Percentiles rank a stretch among this genome's conserved stretches.
These are phyloP conservation scores for Auricularia cornea DNA, from an alignment of 768 basidiomycete species.

Conservation along the genomic window DNA sequence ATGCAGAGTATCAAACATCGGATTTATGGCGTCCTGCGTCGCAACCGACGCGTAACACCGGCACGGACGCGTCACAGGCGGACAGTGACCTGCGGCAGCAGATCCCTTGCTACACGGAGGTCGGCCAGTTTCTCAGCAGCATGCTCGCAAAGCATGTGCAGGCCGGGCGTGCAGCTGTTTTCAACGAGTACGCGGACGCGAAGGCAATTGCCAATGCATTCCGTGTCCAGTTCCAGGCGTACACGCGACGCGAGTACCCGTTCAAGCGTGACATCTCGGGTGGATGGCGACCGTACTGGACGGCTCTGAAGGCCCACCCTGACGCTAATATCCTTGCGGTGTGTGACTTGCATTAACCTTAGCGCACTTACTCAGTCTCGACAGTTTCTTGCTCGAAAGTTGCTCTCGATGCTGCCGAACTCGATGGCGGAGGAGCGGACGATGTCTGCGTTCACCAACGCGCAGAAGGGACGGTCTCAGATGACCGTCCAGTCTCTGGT, in stretches of 20 bases:
- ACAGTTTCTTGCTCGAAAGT: neutral
- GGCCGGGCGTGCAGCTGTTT: neutral
- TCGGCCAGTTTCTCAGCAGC: neutral
- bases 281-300: neutral
- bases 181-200: neutral
- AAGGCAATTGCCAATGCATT: neutral
- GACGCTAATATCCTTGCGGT: neutral
- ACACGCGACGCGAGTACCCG: neutral
- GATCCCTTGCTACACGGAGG: too few species aligned
- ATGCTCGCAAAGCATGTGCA: neutral
- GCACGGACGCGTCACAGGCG: too few species aligned
- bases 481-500: conserved; percentile 50
- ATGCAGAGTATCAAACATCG: neutral
- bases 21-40: too few species aligned
- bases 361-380: neutral
- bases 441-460: neutral
- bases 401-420: neutral
- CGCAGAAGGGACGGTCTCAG: neutral
- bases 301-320: neutral
- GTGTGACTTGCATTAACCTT: neutral
- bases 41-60: too few species aligned
- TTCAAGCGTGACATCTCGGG: neutral
- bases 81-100: too few species aligned
- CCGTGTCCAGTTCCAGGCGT: neutral
- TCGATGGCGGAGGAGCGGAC: neutral